Base-by-base conservation (phyloP, 345 rosid genomes). In the Eucalyptus tenuipes region DNA sequence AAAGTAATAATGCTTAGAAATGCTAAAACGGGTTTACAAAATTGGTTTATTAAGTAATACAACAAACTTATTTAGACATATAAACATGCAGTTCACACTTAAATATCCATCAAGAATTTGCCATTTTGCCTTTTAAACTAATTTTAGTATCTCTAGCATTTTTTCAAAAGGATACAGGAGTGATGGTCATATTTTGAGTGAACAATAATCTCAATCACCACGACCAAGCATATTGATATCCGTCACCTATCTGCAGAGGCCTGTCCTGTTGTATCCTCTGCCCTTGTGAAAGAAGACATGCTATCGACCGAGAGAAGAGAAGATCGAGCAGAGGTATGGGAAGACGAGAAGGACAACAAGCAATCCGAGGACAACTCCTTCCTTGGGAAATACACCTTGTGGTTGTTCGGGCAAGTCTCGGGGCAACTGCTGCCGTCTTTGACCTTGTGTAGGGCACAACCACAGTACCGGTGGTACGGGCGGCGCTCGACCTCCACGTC, bases 401-500 rank as follows among this genome's bases (percentile, higher is more conserved):
- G 27, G 22, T 50, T 89, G 57, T 87, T 55, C 24, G 53, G 85
- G 57, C 55, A 80, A 81, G 89, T n/a, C 53, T 25, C 17, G 3
- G 55, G 55, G 18, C 55, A 86, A 52, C 84, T 85, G 53, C 37
- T 16, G 48, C 45, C 68, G 6, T 88, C 90, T 68, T 92, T 68
- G 15, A 84, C 85, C 5, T 89, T 89, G 80, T 92, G 95, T 44
- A 92, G 85, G 3, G 93, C 92, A n/a, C 94, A 93, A 81, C 64
- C 49, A 66, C 95, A 93, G 25, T 92, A 80, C 29, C 90, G 89
- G 64, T 92, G 92, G 82, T 93, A 92, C 2, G 95, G 94, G 55
- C 99, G 94, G 10, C 96, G 92, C 44, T 93, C 94, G 27, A 94
- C 90, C 47, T 90, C 89, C 47, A 89, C n/a, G 88, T 95, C 94